These are phyloP conservation scores for Paxillus ammoniavirescens DNA, from an alignment of 768 basidiomycete genomes.

Conservation along the genomic window DNA sequence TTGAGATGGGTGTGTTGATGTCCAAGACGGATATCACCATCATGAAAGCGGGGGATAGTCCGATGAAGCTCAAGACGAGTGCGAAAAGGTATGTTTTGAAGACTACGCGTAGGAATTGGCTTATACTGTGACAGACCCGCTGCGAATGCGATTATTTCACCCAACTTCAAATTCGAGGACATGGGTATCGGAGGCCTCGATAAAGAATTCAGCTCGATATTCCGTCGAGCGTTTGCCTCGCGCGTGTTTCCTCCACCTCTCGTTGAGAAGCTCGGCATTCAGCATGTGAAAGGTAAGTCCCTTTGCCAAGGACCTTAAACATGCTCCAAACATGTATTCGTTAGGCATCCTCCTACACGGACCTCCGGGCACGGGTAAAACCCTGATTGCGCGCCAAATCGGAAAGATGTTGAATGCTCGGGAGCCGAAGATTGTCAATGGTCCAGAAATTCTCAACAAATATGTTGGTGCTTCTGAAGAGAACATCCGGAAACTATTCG, in stretches of 20 bases:
- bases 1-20: slow-evolving; percentile 74
- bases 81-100: slow-evolving; percentile 73
- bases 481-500: slow-evolving; percentile 95
- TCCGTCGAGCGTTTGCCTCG: slow-evolving; percentile 96
- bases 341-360: slow-evolving; percentile 91
- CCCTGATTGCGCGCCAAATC: slow-evolving; percentile 96
- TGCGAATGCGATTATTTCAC: slow-evolving; percentile 92
- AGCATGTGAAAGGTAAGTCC: slow-evolving; percentile 89
- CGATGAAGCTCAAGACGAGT: slow-evolving; percentile 89
- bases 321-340: background rate
- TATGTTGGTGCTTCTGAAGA: slow-evolving; percentile 97
- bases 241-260: slow-evolving; percentile 97
- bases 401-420: slow-evolving; percentile 98
- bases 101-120: background rate
- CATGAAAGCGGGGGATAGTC: slow-evolving; percentile 76
- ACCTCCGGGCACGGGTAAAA: slow-evolving; percentile 98
- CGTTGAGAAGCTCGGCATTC: slow-evolving; percentile 96
- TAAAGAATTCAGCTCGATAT: slow-evolving; percentile 91
- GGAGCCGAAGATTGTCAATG: slow-evolving; percentile 98
- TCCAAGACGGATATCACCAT: slow-evolving; percentile 90
- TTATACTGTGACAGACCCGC: slow-evolving; percentile 58
- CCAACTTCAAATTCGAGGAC: slow-evolving; percentile 99
- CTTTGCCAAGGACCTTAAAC: background rate
- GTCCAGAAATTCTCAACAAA: slow-evolving; percentile 96
- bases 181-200: slow-evolving; percentile 99